Conservation (phyloP, 2,329 filamentous ascomycete species). For the Penicillium capsulatum region DNA sequence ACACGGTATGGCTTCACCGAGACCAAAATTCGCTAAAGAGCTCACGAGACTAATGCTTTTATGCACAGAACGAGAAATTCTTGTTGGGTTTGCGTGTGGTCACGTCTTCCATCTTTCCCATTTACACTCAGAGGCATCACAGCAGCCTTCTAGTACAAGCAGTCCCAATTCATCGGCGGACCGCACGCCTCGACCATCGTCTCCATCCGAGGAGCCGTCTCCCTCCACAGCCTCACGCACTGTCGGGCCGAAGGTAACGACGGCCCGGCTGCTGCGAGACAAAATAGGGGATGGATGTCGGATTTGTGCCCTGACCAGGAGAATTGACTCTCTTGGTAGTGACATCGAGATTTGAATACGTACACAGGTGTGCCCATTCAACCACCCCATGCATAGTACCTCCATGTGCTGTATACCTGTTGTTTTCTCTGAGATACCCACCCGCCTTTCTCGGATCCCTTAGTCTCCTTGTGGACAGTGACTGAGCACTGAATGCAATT, state of each 20-base stretch:
- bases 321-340: conserved; percentile 32
- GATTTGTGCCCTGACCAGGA: conserved; percentile 36
- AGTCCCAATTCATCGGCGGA: conserved; percentile 19
- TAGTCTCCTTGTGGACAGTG: not conserved
- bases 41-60: not conserved
- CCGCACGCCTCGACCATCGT: conserved; percentile 21
- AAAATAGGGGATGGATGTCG: conserved; percentile 52
- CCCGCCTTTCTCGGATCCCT: conserved; percentile 2
- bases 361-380: not conserved
- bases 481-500: too few species aligned
- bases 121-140: conserved; percentile 43
- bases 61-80: conserved; percentile 49
- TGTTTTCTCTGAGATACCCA: conserved; percentile 18
- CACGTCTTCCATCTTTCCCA: conserved; percentile 64
- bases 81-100: conserved; percentile 65
- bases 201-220: conserved; percentile 26
- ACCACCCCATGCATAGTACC: conserved; percentile 3
- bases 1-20: conserved; percentile 31
- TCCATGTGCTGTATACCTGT: conserved; percentile 5
- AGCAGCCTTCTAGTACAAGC: conserved; percentile 17
- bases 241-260: conserved; percentile 81
- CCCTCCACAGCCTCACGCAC: conserved; percentile 46
- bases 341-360: conserved; percentile 14
- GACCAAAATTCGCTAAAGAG: not conserved
- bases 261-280: conserved; percentile 72